Evolutionary conservation across 2,329 filamentous ascomycete species (phyloP), one percentile per base, ranked within the genome.

Genomic region (Monilinia laxa): DNA sequence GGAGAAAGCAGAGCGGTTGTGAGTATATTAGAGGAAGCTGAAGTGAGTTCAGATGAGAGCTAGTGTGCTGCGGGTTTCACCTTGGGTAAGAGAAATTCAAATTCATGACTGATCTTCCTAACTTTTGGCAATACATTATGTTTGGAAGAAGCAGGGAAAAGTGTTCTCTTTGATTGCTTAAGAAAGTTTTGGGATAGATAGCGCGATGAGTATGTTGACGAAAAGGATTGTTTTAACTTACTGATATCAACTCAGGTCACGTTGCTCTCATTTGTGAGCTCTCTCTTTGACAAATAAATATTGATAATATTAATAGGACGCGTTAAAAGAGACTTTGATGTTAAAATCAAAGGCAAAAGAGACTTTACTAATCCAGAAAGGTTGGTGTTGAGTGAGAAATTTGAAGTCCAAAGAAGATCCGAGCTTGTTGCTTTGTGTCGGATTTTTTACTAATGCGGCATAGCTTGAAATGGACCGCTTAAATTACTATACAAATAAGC

Each of bases 171-270:
- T 9, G 3, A 51, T 51, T 12, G 20, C 2, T 7, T 47, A 2
- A n/a, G 10, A n/a, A 38, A 14, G 2, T 9, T 35, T 1, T 23
- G 1, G n/a, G 7, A 49, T 11, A 23, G 5, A 16, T 0, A 47
- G 16, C 2, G 4, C 1, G 1, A 4, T 3, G 42, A 5, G 18
- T 51, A 3, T 18, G 16, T 0, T 47, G 12, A 38, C 3, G 14
- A 18, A 2, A 20, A 14, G 4, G 10, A 38, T 4, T 23, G 5
- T 5, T 28, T 11, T 4, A 25, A 60, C 57, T 20, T 60, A 60
- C 57, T 60, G 9, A 18, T 38, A 9, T 35, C 4, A 20, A 14
- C 31, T 7, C 7, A 2, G 7, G 1, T 38, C 28, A 6, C 28
- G 18, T 7, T 18, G 2, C 6, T 25, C n/a, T 49, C 18, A 7